Base-by-base conservation (phyloP, 2,329 filamentous ascomycete genomes). In the Clonostachys rosea region DNA sequence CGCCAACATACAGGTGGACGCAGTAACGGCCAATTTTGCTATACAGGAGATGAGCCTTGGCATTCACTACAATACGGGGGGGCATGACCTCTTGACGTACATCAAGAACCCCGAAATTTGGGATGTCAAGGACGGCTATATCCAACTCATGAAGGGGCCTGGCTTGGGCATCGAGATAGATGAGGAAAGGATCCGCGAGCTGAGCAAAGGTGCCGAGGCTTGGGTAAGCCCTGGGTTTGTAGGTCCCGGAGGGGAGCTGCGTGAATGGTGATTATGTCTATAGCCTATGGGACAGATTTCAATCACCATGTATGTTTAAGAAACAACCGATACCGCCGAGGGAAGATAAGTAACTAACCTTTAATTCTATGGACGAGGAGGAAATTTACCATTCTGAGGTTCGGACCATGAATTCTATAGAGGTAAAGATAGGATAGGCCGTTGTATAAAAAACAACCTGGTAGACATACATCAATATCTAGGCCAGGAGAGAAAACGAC, bases 31-130 rank as follows among this genome's bases (percentile, higher is more conserved):
- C 17, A 90, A 86, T 61, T 89, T 86, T 59, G 79, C 76, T 1
- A 90, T 91, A 34, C 82, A 88, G 58, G 87, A 91, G 63, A 90
- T 90, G 87, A 85, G 82, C 46, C 58, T 90, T 33, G 87, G 87
- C 0, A 91, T 91, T 55, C 88, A 91, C 60, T 91, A 91, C 59
- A 91, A 91, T 54, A 77, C 74, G 0, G 83, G 79, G 2, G 74
- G 79, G 3, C 73, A 82, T 54, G 85, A 89, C 59, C 67, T 88
- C 47, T 77, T 77, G 12, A 86, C 77, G 24, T 90, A 89, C 58
- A 71, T 83, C 3, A 79, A 77, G 56, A 79, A 89, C 54, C 73
- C 80, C 0, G 74, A 77, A 44, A 78, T 87, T 0, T 89, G 85
- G 72, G 70, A 80, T 39, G 79, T 89, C 6, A 71, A 76, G n/a